Evolutionary conservation across 1,139 yeast species (phyloP).

Genomic region (Lizanozyma gosingica): DNA sequence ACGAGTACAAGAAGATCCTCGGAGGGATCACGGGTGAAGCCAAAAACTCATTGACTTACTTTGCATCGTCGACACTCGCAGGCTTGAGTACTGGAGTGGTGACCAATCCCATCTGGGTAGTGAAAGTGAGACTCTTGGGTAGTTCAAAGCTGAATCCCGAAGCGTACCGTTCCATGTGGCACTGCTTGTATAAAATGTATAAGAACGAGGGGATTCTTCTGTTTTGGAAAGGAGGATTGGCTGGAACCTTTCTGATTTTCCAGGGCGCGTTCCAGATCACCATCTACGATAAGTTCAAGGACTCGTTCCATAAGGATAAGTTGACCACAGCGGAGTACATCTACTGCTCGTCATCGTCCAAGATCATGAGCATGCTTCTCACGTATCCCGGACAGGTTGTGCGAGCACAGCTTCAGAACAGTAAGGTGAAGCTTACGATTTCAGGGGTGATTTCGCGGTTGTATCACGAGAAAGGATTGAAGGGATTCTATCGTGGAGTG

Average conservation of each 20-base stretch:
- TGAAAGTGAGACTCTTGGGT: slow-evolving; percentile 79
- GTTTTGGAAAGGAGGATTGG: slow-evolving; percentile 77
- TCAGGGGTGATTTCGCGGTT: slow-evolving; percentile 5
- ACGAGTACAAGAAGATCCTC: slow-evolving; percentile 38
- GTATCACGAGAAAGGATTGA: slow-evolving; percentile 31
- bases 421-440: slow-evolving; percentile 13
- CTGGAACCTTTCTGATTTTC: slow-evolving; percentile 73
- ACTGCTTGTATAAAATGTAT: slow-evolving; percentile 47
- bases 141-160: slow-evolving; percentile 35
- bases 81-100: slow-evolving; percentile 67
- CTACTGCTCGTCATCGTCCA: slow-evolving; percentile 58
- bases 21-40: slow-evolving; percentile 4
- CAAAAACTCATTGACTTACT: slow-evolving; percentile 21
- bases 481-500: slow-evolving; percentile 73
- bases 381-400: slow-evolving; percentile 85
- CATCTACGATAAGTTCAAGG: slow-evolving; percentile 68
- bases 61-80: slow-evolving; percentile 39
- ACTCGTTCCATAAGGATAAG: slow-evolving; percentile 10
- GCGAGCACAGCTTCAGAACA: slow-evolving; percentile 66
- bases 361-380: slow-evolving; percentile 54
- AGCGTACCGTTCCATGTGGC: slow-evolving; percentile 48
- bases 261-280: slow-evolving; percentile 89
- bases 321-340: slow-evolving; percentile 50
- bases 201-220: slow-evolving; percentile 58
- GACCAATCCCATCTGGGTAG: slow-evolving; percentile 90